phyloP scores from a whole-genome alignment of 441 rosid species.

The Adansonia rubrostipa region DNA sequence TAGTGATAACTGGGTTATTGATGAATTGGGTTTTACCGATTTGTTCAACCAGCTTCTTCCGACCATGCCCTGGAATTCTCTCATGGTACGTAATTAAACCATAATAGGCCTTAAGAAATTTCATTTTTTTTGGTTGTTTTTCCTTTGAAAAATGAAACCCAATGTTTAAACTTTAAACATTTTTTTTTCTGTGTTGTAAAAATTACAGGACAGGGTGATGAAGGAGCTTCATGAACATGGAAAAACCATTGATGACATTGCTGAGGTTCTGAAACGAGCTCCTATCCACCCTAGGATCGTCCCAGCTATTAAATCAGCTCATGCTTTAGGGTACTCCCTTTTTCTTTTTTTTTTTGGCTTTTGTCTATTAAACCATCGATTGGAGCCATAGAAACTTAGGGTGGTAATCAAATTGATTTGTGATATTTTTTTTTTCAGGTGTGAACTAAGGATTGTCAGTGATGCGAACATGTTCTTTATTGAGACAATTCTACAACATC shows the following conservation, averaged over 20 bases:
- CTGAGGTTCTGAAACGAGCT: constrained; percentile 41
- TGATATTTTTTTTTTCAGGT: background rate
- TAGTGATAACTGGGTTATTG: constrained; percentile 78
- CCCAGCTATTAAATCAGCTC: constrained; percentile 40
- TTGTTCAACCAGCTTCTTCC: constrained; percentile 73
- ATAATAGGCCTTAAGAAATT: background rate
- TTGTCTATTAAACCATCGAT: background rate
- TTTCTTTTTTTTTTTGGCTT: background rate
- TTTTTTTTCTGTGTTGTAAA: background rate
- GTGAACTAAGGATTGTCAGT: constrained; percentile 73
- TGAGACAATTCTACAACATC: constrained; percentile 70
- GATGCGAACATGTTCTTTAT: constrained; percentile 84
- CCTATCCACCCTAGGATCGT: constrained; percentile 41
- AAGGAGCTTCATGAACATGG: constrained; percentile 50
- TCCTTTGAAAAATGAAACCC: background rate
- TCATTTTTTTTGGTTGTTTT: background rate
- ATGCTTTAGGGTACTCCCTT: background rate
- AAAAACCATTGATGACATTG: constrained; percentile 47
- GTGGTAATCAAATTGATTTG: too few relatives aligned
- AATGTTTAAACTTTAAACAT: background rate
- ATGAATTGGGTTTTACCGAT: constrained; percentile 63
- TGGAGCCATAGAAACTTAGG: background rate
- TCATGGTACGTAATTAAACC: constrained; percentile 49
- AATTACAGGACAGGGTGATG: constrained; percentile 57
- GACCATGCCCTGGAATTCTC: constrained; percentile 80